A percentile compares a stretch with the other conserved stretches of the same genome.
Conservation (phyloP, 805 yeast genomes). For the Starmerella tilneyi region DNA sequence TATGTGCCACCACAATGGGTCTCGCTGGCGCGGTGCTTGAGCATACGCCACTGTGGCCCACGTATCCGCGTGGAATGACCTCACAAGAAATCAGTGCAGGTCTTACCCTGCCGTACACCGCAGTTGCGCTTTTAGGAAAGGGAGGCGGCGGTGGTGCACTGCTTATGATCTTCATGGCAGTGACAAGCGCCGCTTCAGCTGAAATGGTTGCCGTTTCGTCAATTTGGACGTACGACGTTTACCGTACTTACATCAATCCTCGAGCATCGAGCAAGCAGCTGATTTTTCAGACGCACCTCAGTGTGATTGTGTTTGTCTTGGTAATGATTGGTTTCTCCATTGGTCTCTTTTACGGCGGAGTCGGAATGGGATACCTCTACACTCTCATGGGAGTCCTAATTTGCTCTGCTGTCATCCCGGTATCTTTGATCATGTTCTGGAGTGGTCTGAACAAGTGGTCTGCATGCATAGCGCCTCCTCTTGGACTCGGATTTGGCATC, state of each 20-base stretch:
- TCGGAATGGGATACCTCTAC: conserved; percentile 78
- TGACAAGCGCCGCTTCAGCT: conserved; percentile 84
- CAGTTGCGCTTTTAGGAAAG: conserved; percentile 71
- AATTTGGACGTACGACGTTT: conserved; percentile 74
- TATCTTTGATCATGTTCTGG: conserved; percentile 61
- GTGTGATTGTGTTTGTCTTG: conserved; percentile 51
- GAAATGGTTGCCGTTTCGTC: conserved; percentile 84
- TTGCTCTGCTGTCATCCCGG: conserved; percentile 76
- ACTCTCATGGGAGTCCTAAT: conserved; percentile 84
- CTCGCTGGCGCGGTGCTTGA: conserved; percentile 72
- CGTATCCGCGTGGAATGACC: conserved; percentile 59
- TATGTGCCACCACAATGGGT: conserved; percentile 76
- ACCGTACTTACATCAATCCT: conserved; percentile 71
- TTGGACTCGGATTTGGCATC: conserved; percentile 66
- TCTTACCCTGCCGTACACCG: conserved; percentile 54
- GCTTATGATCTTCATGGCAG: conserved; percentile 78
- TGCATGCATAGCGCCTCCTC: conserved; percentile 63
- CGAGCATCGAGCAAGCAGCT: conserved; percentile 63
- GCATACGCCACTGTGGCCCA: conserved; percentile 60
- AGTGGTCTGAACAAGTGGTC: conserved; percentile 53
- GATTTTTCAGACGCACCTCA: conserved; percentile 54
- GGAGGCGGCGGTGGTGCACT: conserved; percentile 83
- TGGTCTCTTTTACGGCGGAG: conserved; percentile 70
- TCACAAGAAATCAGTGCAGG: conserved; percentile 72
- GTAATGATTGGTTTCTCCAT: conserved; percentile 75